Evolutionary conservation across 2,329 filamentous ascomycete species (phyloP), one percentile per base, ranked within the genome.

Genomic region (Trichocomaceae sp.): DNA sequence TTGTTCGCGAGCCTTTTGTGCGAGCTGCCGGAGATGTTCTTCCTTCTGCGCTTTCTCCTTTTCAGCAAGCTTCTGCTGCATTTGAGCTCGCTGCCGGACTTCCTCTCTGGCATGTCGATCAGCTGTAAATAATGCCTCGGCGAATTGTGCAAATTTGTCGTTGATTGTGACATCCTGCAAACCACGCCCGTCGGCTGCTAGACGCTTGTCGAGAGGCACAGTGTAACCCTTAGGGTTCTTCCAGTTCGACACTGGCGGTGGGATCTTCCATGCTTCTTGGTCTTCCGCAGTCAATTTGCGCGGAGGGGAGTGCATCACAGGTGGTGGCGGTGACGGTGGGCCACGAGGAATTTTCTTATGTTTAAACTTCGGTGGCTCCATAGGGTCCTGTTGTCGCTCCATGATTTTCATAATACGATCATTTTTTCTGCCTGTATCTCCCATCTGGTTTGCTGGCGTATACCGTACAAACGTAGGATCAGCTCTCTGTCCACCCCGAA

Each of bases 161-260:
- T 96, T 97, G 74, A 99, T 97, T 6, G 90, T 87, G 42, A 96
- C 84, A 68, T 99, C 93, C 70, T 96, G 90, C 59, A 99, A 70
- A 0, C 90, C 90, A 64, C 93, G 82, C 12, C 93, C 93, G 70
- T 97, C 92, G 8, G 93, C 92, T 17, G 93, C 93, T 62, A 99
- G 75, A 67, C 93, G 86, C 77, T 99, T 99, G 71, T 99, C 93
- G 50, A 99, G 73, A 0, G 93, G 90, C 1, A 99, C 89, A 0
- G 93, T 99, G 68, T 96, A 99, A 64, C 93, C 93, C 76, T 97
- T 97, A 1, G 92, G 89, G 70, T 99, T 99, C 81, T 99, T 99
- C 93, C 93, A 99, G 72, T 97, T 97, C 19, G 89, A 95, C 1
- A 99, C 86, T 0, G 92, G 88, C 2, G 92, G 90, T 0, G 85